Evolutionary conservation across 2,329 filamentous ascomycete genomes (phyloP).

Genomic region (Penicillium rolfsii): DNA sequence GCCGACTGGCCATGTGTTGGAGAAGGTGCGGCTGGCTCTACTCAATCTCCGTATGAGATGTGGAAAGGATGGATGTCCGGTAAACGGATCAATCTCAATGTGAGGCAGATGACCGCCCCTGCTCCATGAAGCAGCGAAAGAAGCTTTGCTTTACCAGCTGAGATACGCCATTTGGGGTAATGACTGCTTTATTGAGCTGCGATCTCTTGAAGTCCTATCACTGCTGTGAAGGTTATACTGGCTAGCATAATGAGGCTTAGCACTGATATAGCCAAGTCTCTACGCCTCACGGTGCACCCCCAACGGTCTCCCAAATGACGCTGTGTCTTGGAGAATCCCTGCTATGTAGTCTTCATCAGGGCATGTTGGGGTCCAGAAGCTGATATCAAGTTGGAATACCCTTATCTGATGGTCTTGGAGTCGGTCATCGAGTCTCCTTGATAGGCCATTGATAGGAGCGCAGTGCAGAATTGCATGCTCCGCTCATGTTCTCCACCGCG

Average conservation of each 20-base stretch:
- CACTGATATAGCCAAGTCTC: neutral
- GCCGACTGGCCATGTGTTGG: slow-evolving; percentile 68
- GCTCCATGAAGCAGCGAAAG: neutral
- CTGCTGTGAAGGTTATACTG: too few species aligned
- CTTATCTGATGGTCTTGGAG: neutral
- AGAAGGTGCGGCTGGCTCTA: slow-evolving; percentile 44
- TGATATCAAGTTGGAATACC: neutral
- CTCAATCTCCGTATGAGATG: slow-evolving; percentile 54
- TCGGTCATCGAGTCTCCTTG: neutral
- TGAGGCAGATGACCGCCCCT: slow-evolving; percentile 76
- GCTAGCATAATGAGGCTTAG: neutral
- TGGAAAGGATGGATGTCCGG: slow-evolving; percentile 88
- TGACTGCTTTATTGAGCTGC: neutral
- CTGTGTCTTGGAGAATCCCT: neutral
- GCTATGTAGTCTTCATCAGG: neutral
- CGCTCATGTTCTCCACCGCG: neutral
- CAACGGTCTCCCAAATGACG: neutral
- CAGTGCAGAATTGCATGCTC: neutral
- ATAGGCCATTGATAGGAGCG: slow-evolving; percentile 1
- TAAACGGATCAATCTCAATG: slow-evolving; percentile 90
- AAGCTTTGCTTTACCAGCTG: neutral
- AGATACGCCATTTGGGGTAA: slow-evolving; percentile 1
- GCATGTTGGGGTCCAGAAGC: neutral
- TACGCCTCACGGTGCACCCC: neutral
- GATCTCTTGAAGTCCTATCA: neutral